Base-by-base conservation (phyloP, 1,139 yeast species). In the Groenewaldozyma auringiensis region DNA sequence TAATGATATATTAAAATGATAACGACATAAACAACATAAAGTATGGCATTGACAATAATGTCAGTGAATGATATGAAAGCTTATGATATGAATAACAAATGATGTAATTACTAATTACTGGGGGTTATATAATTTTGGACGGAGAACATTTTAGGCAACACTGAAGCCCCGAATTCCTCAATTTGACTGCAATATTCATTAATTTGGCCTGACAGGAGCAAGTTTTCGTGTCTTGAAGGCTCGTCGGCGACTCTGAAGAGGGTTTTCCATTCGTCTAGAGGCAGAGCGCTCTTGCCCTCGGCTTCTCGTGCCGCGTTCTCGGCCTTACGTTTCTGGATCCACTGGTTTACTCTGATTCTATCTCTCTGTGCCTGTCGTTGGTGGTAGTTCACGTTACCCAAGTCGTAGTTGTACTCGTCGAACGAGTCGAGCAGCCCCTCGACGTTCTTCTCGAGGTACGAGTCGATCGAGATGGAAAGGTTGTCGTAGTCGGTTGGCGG, bases 361-460 rank as follows among this genome's bases (percentile, higher is more conserved):
- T 85, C 95, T 63, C 88, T 78, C 45, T 81, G 77, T 53, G 78
- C 71, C 59, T 79, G 82, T 69, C 94, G 79, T 68, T 84, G 94
- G 55, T 65, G 66, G 70, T 80, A 86, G 69, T 84, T 84, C 71
- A 83, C 81, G 67, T 82, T 84, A 56, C 83, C 82, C 63, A 84
- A 86, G 61, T 84, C 94, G 60, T 81, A 81, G 68, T 82, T 82
- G 69, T 79, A 81, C 42, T 83, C 80, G 63, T 87, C 95, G 40
- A 84, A 76, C 45, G 87, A 79, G 48, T 82, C 83, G 60, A 81
- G 76, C 57, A 87, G 72, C 41, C 78, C 76, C 61, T 85, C 94
- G 52, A 83, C 75, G 56, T 74, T 73, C 56, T 62, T 61, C 53
- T 67, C 71, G 40, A 70, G 56, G 51, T 66, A 67, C 34, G 68